A percentile compares a stretch with the other conserved stretches of the same genome.
phyloP scores from a whole-genome alignment of 2,329 filamentous ascomycete species.

The Aspergillus sp. region DNA sequence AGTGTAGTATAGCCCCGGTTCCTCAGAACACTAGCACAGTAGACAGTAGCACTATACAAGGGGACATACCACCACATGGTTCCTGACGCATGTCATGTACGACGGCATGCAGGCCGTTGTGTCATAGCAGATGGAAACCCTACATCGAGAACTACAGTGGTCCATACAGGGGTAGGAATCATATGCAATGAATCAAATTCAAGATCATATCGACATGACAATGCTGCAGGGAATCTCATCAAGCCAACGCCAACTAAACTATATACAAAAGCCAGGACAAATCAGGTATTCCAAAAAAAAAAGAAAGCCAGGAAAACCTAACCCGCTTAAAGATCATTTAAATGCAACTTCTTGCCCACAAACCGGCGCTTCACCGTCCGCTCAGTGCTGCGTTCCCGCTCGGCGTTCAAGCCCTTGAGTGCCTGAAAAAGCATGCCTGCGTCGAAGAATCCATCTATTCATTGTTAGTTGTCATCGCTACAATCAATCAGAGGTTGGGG shows the following conservation, averaged over 20 bases:
- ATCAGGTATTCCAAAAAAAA: neutral
- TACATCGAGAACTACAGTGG: too few relatives aligned
- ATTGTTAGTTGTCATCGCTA: conserved; percentile 4
- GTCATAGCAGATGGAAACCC: too few relatives aligned
- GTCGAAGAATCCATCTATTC: conserved; percentile 88
- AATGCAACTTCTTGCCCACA: conserved; percentile 42
- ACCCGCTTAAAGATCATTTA: conserved; percentile 36
- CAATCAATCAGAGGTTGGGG: neutral
- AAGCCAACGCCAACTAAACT: neutral
- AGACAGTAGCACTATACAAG: too few relatives aligned
- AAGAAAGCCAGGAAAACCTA: neutral
- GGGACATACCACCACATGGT: too few relatives aligned
- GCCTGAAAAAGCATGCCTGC: conserved; percentile 89
- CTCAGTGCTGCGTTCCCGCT: conserved; percentile 28
- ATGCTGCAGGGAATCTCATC: too few relatives aligned
- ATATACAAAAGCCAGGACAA: neutral
- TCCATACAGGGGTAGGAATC: too few relatives aligned
- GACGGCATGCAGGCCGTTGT: too few relatives aligned
- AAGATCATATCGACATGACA: neutral
- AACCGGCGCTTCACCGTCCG: conserved; percentile 32
- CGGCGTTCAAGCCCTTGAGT: conserved; percentile 53
- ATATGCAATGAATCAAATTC: neutral
- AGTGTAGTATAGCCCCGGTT: too few relatives aligned
- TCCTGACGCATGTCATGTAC: too few relatives aligned
- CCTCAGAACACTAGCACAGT: too few relatives aligned